phyloP scores from a whole-genome alignment of 805 yeast species.

The Metschnikowia cerradonensis region DNA sequence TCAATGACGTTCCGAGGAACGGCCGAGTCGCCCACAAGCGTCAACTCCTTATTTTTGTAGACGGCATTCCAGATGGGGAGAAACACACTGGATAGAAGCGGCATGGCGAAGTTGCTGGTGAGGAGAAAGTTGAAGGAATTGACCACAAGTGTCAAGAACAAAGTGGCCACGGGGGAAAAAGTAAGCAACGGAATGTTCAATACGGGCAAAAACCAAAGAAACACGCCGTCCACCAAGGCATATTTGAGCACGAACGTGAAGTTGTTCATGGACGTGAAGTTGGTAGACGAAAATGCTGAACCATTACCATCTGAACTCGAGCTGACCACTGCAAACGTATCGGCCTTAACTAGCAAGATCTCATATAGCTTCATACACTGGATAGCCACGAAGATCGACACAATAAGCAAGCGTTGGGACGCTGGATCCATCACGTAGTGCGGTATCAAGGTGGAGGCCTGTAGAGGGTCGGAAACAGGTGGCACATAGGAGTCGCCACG shows the following conservation, averaged over 20 bases:
- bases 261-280: conserved; percentile 43
- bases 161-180: conserved; percentile 55
- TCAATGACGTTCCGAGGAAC: conserved; percentile 36
- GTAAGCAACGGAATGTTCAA: conserved; percentile 72
- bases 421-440: conserved; percentile 63
- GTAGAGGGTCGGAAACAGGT: neutral
- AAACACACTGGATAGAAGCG: conserved; percentile 34
- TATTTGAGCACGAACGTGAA: conserved; percentile 67
- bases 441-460: conserved; percentile 47
- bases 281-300: conserved; percentile 34
- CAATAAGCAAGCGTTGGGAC: conserved; percentile 65
- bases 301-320: neutral
- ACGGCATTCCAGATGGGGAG: conserved; percentile 43
- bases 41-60: conserved; percentile 43
- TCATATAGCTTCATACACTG: conserved; percentile 87
- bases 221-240: conserved; percentile 65
- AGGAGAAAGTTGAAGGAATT: conserved; percentile 51
- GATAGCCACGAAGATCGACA: conserved; percentile 65
- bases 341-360: conserved; percentile 53
- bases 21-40: conserved; percentile 48
- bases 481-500: neutral
- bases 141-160: conserved; percentile 44
- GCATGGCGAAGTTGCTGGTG: conserved; percentile 47
- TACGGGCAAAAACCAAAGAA: conserved; percentile 66
- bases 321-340: conserved; percentile 13